Evolutionary conservation across 2,329 filamentous ascomycete species (phyloP), one percentile per base, ranked within the genome.

Genomic region (Ophiognomonia clavigignenti-juglandacearum): DNA sequence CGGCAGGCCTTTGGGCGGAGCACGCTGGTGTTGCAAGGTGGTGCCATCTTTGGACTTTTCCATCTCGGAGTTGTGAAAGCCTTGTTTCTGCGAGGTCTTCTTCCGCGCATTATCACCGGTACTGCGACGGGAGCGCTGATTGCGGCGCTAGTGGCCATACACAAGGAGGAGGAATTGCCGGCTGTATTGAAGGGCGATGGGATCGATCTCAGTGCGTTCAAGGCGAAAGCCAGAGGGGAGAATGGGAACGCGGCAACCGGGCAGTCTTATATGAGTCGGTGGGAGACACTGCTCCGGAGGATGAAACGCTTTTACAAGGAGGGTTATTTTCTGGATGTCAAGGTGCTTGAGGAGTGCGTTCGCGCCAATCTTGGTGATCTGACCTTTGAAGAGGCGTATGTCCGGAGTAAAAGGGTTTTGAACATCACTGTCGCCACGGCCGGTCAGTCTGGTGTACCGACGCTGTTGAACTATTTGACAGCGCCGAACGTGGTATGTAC

Each of bases 301-400:
- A 61, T 86, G 9, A 72, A 70, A 45, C 78, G 90, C 38, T 90
- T 92, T 59, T 73, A 83, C 41, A 73, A 73, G 32, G 85, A 91
- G 56, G 90, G 90, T 0, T 89, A 95, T 59, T 86, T 96, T 50
- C 75, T 95, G 24, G 90, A 96, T 62, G 81, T 88, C 4, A 80
- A 77, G 34, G 84, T 95, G 9, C 68, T 97, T 38, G 89, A 95
- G 61, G 81, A 91, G 49, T 92, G 88, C 56, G 85, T 96, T 13
- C 78, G 85, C 48, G 82, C 84, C 13, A 95, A 96, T 56, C 83
- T 96, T 13, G 91, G 90, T 9, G 86, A 96, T 58, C 63, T 95
- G 52, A 96, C 91, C 0, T 97, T 97, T 59, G 88, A 95, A 64
- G 92, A 96, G 67, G 92, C 92, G 0, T 96, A 91, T 60, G 79